Evolutionary conservation across 176 grass and related monocot genomes (phyloP), one percentile per base, ranked within the genome.

Genomic region (Zea luxurians): DNA sequence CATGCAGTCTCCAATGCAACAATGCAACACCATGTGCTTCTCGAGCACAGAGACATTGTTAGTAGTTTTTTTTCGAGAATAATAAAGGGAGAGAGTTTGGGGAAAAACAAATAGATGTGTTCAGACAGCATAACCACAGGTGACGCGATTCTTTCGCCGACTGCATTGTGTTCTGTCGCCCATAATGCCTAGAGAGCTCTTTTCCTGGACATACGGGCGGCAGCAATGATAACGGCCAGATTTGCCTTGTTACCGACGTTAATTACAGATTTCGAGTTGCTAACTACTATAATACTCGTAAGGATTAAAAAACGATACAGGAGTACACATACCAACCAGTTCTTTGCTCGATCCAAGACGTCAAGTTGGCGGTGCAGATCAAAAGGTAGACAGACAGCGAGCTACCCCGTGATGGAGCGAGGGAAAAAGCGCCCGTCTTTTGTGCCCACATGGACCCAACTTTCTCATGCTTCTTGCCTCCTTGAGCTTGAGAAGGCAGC

Each of bases 401-500:
- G 38, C 37, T 41, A 63, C 61, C 73, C 52, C 85, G 80, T 88
- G 86, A 83, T 16, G 12, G 3, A 67, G 61, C 0, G 46, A 9
- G 5, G n/a, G 42, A 50, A 80, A 79, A 40, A 86, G 59, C 6
- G 10, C 50, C 36, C 6, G 0, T 77, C 47, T 57, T 86, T 81
- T 81, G 43, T 70, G 72, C 60, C 66, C 68, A 88, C 80, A 83
- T 54, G 75, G 53, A 83, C 53, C 86, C 80, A 79, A 88, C 80
- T 79, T 20, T 79, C 86, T 54, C 86, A 63, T 88, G 86, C 62
- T 88, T 21, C 86, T 70, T 74, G 37, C 82, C 83, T 46, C 82
- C 86, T 45, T 58, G 36, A 46, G 60, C 16, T 7, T 5, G 35
- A 53, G 47, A 21, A 27, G 10, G 2, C 42, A 34, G 18, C 42